phyloP scores from a whole-genome alignment of 352 stramenopile genomes.

The Pythium pyrilobum region DNA sequence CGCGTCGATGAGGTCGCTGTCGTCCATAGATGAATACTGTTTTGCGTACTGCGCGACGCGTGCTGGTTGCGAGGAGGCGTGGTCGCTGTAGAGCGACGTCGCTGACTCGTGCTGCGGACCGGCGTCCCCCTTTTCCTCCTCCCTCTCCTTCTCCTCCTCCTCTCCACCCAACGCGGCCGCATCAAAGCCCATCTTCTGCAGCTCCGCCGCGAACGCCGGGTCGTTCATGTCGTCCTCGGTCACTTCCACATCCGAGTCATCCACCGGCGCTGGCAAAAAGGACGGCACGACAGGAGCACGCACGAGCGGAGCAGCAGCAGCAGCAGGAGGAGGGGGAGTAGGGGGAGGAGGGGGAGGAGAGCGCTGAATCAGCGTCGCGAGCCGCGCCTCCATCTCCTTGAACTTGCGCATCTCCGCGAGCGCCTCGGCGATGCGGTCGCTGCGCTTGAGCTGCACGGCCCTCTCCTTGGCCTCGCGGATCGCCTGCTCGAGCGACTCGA shows the following conservation, averaged over 20 bases:
- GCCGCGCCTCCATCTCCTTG: conserved; percentile 45
- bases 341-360: background rate
- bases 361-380: conserved; percentile 15
- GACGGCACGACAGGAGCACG: background rate
- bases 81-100: too few species aligned
- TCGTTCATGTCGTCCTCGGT: conserved; percentile 58
- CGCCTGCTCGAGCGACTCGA: conserved; percentile 33
- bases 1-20: conserved; percentile 61
- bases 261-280: background rate
- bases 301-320: background rate
- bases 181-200: conserved; percentile 34
- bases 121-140: background rate
- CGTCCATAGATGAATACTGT: conserved; percentile 27
- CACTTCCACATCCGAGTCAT: conserved; percentile 38
- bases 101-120: too few species aligned
- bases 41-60: background rate
- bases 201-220: conserved; percentile 38
- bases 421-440: conserved; percentile 49
- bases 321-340: background rate
- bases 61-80: too few species aligned
- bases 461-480: conserved; percentile 43
- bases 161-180: background rate
- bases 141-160: background rate
- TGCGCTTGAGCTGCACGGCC: conserved; percentile 49
- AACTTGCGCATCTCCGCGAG: conserved; percentile 51